phyloP scores from a whole-genome alignment of 805 yeast species.

The Isabelozyma gotoi region DNA sequence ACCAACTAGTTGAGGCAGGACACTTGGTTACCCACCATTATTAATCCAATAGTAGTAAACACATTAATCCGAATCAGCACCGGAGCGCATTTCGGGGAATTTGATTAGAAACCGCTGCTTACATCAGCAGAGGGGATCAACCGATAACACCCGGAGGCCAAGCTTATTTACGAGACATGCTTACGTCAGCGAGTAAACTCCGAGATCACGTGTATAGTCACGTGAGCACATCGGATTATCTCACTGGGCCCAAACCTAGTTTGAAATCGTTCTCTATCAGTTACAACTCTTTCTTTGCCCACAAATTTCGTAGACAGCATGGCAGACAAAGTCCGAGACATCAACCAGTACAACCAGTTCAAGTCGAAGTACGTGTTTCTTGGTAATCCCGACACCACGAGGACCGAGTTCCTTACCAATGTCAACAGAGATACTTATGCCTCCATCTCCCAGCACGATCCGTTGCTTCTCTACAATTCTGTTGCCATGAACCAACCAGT shows the following conservation, averaged over 20 bases:
- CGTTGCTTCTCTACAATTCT: slow-evolving; percentile 52
- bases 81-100: neutral
- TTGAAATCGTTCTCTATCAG: neutral
- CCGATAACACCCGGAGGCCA: neutral
- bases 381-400: slow-evolving; percentile 71
- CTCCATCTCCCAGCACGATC: slow-evolving; percentile 58
- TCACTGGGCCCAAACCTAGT: neutral
- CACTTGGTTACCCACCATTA: no score
- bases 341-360: slow-evolving; percentile 30
- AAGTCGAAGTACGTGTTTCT: slow-evolving; percentile 66
- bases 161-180: neutral
- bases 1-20: no score
- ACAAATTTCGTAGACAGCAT: no score
- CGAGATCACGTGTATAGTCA: neutral
- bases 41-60: no score
- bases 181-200: neutral
- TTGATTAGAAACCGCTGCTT: neutral
- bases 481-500: slow-evolving; percentile 47
- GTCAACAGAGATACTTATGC: slow-evolving; percentile 67
- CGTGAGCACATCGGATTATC: neutral
- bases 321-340: slow-evolving; percentile 44
- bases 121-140: neutral
- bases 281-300: neutral
- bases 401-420: slow-evolving; percentile 67
- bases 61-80: neutral